These are phyloP conservation scores for Clonostachys byssicola DNA, from an alignment of 2,329 filamentous ascomycete species.

Conservation along the genomic window DNA sequence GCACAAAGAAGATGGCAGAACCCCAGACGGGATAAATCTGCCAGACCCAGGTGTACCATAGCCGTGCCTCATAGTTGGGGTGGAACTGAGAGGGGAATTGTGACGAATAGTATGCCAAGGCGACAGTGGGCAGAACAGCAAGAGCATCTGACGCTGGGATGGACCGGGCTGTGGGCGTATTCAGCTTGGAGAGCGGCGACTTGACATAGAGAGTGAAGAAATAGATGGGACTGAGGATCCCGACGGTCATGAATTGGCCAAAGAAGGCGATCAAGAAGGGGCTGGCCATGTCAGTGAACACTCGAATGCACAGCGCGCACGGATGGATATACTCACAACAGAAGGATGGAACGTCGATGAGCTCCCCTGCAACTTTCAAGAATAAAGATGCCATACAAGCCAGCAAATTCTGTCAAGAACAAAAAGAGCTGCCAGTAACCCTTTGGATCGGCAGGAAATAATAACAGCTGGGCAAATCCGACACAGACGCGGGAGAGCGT, in stretches of 20 bases:
- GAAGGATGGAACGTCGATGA: slow-evolving; percentile 9
- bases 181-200: slow-evolving; percentile 8
- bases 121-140: slow-evolving; percentile 10
- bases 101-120: slow-evolving; percentile 10
- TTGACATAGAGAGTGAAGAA: slow-evolving; percentile 6
- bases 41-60: slow-evolving; percentile 24
- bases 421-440: slow-evolving; percentile 18
- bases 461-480: slow-evolving; percentile 15
- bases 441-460: slow-evolving; percentile 7
- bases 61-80: slow-evolving; percentile 9
- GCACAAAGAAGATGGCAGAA: slow-evolving; percentile 3
- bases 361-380: slow-evolving; percentile 12
- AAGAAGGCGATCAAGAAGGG: slow-evolving; percentile 10
- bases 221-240: slow-evolving; percentile 11
- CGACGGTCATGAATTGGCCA: slow-evolving; percentile 12
- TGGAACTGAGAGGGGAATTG: slow-evolving; percentile 12
- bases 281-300: slow-evolving; percentile 1
- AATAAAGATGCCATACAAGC: slow-evolving; percentile 16
- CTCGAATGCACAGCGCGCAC: not conserved
- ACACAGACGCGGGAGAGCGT: slow-evolving; percentile 9
- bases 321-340: slow-evolving; percentile 11
- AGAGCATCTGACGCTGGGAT: slow-evolving; percentile 5
- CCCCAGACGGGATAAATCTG: slow-evolving; percentile 18
- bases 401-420: slow-evolving; percentile 17
- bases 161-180: slow-evolving; percentile 3